phyloP scores from a whole-genome alignment of 257 asterid species.

The Solanum phureja region DNA sequence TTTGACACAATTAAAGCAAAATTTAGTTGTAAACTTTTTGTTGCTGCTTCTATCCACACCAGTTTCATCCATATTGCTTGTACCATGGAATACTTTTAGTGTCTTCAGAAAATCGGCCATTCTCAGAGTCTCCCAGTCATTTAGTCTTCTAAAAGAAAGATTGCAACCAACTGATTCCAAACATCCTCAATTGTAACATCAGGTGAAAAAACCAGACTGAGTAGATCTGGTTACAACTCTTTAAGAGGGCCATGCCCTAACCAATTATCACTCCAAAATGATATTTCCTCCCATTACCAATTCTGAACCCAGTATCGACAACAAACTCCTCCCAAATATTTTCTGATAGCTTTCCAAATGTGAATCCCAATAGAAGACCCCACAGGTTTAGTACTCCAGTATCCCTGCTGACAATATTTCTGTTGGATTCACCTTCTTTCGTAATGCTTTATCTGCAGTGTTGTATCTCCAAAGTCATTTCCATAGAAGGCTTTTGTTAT shows the following conservation, averaged over 20 bases:
- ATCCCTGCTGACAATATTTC: not conserved
- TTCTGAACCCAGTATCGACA: slow-evolving; percentile 34
- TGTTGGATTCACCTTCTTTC: not conserved
- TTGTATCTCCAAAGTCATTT: not conserved
- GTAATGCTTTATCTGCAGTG: not conserved
- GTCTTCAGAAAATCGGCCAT: not conserved
- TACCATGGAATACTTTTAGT: not conserved
- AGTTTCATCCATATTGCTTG: not conserved
- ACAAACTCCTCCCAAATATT: slow-evolving; percentile 53
- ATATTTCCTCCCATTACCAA: not conserved
- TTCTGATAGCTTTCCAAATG: not conserved
- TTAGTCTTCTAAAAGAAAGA: slow-evolving; percentile 39
- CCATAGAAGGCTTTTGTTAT: not conserved
- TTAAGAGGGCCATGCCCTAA: not conserved
- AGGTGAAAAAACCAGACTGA: not conserved
- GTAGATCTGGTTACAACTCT: not conserved
- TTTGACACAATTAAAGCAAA: not conserved
- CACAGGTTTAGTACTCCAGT: not conserved
- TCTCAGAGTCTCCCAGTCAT: not conserved
- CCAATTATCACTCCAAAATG: not conserved
- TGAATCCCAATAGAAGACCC: not conserved
- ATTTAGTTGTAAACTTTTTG: not conserved
- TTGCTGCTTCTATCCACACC: not conserved
- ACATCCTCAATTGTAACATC: slow-evolving; percentile 5
- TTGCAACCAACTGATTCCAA: slow-evolving; percentile 83